Conservation (phyloP, 2,329 filamentous ascomycete species). For the Cladosporium sp. region DNA sequence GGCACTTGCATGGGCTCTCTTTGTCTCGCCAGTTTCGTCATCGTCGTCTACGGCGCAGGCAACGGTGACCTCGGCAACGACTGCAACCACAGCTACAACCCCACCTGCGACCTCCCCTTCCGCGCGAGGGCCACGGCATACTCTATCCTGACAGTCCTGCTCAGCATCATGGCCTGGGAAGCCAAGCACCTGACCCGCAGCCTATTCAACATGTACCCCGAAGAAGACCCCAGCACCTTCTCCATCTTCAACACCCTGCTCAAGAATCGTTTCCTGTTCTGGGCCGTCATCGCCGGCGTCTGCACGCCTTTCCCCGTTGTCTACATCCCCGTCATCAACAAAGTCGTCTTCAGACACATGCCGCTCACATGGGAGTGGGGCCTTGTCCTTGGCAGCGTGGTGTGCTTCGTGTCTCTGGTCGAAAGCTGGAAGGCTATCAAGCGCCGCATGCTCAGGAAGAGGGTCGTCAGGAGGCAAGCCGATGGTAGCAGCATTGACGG, state of each 20-base stretch:
- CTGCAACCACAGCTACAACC: conserved; percentile 48
- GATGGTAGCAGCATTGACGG: conserved; percentile 2
- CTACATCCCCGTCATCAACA: conserved; percentile 48
- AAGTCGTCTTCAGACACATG: conserved; percentile 47
- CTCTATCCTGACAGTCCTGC: conserved; percentile 45
- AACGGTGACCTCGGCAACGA: conserved; percentile 45
- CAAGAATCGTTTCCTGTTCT: conserved; percentile 40
- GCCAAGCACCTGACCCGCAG: conserved; percentile 48
- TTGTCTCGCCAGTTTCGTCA: conserved; percentile 46
- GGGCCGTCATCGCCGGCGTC: conserved; percentile 38
- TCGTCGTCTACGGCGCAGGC: conserved; percentile 47
- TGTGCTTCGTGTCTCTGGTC: conserved; percentile 43
- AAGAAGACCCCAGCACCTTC: conserved; percentile 26
- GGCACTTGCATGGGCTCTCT: conserved; percentile 48
- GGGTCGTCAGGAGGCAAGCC: conserved; percentile 10
- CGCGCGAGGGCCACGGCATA: conserved; percentile 49
- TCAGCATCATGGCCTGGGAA: conserved; percentile 51
- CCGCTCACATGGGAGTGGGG: conserved; percentile 50
- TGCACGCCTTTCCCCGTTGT: conserved; percentile 47
- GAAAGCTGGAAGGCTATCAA: conserved; percentile 50
- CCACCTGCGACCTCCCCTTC: conserved; percentile 45
- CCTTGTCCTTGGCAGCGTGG: conserved; percentile 43
- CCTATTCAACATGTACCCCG: conserved; percentile 49
- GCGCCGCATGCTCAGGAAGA: conserved; percentile 26
- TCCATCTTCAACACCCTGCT: conserved; percentile 38